Evolutionary conservation across 495 filamentous ascomycete genomes (phyloP).

Genomic region (Neurospora sp.): DNA sequence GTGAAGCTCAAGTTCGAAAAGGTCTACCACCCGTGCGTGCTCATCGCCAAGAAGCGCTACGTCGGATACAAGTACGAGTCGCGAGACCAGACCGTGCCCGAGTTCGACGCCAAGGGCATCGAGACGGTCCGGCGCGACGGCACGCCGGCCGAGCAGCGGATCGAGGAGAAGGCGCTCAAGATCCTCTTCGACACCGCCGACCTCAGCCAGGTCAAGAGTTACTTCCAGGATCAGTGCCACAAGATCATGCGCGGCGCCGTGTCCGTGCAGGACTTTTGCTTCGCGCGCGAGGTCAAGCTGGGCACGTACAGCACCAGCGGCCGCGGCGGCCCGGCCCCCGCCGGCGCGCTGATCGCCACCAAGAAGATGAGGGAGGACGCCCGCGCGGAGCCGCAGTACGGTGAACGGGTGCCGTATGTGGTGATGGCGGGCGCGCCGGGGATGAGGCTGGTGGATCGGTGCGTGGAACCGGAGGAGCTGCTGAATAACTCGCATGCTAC

Average conservation of each 20-base stretch:
- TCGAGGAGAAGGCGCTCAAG: constrained; percentile 83
- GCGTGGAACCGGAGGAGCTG: constrained; percentile 78
- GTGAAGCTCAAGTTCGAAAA: constrained; percentile 98
- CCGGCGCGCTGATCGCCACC: constrained; percentile 74
- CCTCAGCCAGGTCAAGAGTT: constrained; percentile 78
- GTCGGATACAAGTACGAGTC: constrained; percentile 96
- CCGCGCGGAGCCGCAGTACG: constrained; percentile 84
- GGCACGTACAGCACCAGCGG: constrained; percentile 75
- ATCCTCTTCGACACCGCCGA: constrained; percentile 85
- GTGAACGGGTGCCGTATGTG: constrained; percentile 90
- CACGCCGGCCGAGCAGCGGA: constrained; percentile 91
- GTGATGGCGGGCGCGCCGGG: constrained; percentile 83
- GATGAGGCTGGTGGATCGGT: constrained; percentile 77
- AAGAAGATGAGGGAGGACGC: constrained; percentile 78
- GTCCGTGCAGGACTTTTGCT: constrained; percentile 92
- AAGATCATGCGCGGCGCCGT: constrained; percentile 89
- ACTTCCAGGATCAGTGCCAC: constrained; percentile 81
- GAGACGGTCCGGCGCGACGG: constrained; percentile 94
- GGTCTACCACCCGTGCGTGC: constrained; percentile 88
- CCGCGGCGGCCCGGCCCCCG: too few relatives aligned
- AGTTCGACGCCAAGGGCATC: constrained; percentile 96
- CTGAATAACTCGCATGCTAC: constrained; percentile 64
- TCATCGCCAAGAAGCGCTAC: constrained; percentile 95
- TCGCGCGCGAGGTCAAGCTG: constrained; percentile 82
- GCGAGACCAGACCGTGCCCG: constrained; percentile 64